Conservation (phyloP, 176 grass and related monocot genomes). For the Raddia guianensis region DNA sequence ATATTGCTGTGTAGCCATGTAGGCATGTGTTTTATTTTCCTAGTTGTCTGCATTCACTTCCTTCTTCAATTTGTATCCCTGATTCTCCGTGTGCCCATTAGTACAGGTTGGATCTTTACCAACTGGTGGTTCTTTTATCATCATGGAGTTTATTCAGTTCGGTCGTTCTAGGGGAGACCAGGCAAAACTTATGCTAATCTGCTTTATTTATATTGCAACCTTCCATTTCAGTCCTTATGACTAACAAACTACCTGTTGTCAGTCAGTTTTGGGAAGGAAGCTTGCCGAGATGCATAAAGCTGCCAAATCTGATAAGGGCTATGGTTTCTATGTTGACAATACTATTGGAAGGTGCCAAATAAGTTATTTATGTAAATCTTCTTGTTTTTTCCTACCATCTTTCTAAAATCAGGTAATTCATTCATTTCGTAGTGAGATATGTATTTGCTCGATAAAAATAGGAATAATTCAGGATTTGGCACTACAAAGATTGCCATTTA, state of each 20-base stretch:
- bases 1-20: not conserved
- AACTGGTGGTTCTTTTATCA: slow-evolving; percentile 85
- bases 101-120: slow-evolving; percentile 73
- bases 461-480: too few species aligned
- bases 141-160: slow-evolving; percentile 97
- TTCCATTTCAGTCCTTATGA: not conserved
- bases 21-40: slow-evolving; percentile 2
- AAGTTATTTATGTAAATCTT: not conserved
- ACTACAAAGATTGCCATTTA: too few species aligned
- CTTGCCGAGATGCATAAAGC: slow-evolving; percentile 87
- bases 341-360: slow-evolving; percentile 68
- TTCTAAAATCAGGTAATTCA: not conserved
- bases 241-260: slow-evolving; percentile 35
- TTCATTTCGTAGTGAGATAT: not conserved
- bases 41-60: not conserved
- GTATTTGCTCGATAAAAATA: too few species aligned
- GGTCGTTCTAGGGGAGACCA: slow-evolving; percentile 73
- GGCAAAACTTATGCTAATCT: slow-evolving; percentile 51
- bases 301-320: slow-evolving; percentile 71
- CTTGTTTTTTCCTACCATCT: not conserved
- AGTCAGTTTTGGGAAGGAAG: slow-evolving; percentile 76
- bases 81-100: not conserved
- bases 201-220: slow-evolving; percentile 9
- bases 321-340: slow-evolving; percentile 74
- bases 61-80: slow-evolving; percentile 1